Evolutionary conservation across 306 rosid genomes (phyloP), one percentile per base, ranked within the genome.

Genomic region (Glycyrrhiza uralensis): DNA sequence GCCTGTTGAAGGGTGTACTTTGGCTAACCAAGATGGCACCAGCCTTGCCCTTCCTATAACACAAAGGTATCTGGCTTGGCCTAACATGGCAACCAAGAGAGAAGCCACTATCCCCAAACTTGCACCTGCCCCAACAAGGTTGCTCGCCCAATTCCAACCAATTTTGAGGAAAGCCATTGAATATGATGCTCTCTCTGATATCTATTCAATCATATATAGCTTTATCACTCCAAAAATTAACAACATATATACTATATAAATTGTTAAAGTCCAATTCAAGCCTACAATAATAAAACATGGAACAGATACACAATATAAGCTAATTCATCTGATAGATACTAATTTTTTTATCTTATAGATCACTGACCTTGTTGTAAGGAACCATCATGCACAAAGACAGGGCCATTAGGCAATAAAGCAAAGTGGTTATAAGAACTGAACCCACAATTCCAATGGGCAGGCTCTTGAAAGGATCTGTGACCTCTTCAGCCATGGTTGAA

Each of bases 41-140:
- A 93, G 50, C 36, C 96, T 22, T 11, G 96, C 96, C 87, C 98
- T 91, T 79, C 92, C 96, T 39, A 93, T 88, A 1, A 89, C 97
- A 83, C 97, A 93, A 69, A 93, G 96, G 81, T 91, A 93, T 75
- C 98, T 85, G 0, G 98, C 98, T 82, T 93, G 98, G 33, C 98
- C 97, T 85, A 89, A 79, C 97, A 90, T 91, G 2, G 97, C 96
- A 10, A 93, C 97, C 68, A 93, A 59, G 2, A 93, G 89, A 71
- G 98, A 93, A 65, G 98, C 96, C 68, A 93, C 84, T 35, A 79
- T 79, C 0, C 87, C 87, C 75, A 82, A 69, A 63, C 83, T 85
- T 76, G 97, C 97, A 17, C 96, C 97, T 28, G 78, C 98, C 35
- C 96, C 98, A 15, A 94, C 92, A 60, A 89, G 47, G 63, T 91